These are phyloP conservation scores for Crithidia expoeki DNA, from an alignment of 208 protist species.

Conservation along the genomic window DNA sequence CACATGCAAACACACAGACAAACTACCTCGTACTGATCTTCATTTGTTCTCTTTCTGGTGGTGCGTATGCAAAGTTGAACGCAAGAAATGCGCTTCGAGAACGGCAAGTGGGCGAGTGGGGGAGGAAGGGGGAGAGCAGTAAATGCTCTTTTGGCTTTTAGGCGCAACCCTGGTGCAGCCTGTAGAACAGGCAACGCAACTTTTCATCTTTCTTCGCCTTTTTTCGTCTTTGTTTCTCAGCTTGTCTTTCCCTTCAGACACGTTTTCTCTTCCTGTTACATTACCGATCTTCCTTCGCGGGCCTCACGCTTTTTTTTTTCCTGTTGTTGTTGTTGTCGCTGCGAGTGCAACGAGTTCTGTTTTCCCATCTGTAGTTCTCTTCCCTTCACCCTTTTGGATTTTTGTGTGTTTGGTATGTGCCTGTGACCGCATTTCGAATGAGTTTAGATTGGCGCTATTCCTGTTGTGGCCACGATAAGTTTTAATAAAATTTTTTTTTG, in stretches of 20 bases:
- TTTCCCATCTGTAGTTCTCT: background rate
- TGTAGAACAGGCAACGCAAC: no score
- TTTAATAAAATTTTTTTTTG: no score
- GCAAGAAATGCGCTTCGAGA: no score
- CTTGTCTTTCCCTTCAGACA: background rate
- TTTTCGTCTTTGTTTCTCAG: background rate
- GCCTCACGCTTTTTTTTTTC: background rate
- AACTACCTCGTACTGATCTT: background rate
- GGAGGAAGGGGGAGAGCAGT: no score
- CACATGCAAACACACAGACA: background rate
- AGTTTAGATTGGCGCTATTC: no score
- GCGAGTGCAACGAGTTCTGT: background rate
- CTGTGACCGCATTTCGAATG: no score
- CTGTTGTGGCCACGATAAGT: no score
- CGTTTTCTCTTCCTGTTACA: background rate
- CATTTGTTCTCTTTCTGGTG: background rate
- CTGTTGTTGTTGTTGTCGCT: background rate
- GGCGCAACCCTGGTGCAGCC: no score
- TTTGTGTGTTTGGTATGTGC: slow-evolving; percentile 6
- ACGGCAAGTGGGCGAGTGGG: no score
- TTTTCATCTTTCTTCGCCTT: background rate
- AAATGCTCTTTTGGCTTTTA: no score
- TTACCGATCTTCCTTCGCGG: background rate
- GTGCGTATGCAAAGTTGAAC: no score
- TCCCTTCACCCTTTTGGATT: background rate